These are phyloP conservation scores for Teratosphaeria epicoccoides DNA, from an alignment of 2,329 filamentous ascomycete genomes.

Conservation along the genomic window DNA sequence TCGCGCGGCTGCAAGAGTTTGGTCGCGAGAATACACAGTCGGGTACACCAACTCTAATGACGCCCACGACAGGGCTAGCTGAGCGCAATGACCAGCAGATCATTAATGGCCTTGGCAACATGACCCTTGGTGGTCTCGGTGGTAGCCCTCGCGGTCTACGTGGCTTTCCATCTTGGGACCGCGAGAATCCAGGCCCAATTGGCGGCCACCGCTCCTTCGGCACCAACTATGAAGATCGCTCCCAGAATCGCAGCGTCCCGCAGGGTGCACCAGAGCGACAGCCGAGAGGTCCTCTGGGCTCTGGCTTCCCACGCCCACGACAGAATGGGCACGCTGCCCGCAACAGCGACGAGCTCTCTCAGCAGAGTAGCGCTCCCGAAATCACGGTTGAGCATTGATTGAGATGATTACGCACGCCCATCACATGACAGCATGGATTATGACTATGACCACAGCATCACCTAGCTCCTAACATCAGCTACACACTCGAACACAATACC, in stretches of 20 bases:
- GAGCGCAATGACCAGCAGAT: constrained; percentile 34
- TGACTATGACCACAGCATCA: constrained; percentile 2
- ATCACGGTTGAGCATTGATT: constrained; percentile 52
- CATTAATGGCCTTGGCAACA: constrained; percentile 52
- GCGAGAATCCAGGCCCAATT: constrained; percentile 48
- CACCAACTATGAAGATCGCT: constrained; percentile 46
- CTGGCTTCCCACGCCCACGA: constrained; percentile 45
- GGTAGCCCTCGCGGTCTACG: constrained; percentile 50
- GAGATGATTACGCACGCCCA: constrained; percentile 3
- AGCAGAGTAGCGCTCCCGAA: constrained; percentile 47
- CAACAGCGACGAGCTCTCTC: constrained; percentile 53
- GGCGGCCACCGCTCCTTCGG: constrained; percentile 55
- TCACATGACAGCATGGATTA: background rate
- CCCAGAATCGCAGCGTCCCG: constrained; percentile 35
- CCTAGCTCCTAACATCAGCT: background rate
- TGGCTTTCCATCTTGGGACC: constrained; percentile 52
- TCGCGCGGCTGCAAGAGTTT: constrained; percentile 52
- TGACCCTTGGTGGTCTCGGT: constrained; percentile 45
- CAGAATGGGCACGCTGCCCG: constrained; percentile 53
- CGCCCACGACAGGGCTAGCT: constrained; percentile 38
- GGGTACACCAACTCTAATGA: constrained; percentile 54
- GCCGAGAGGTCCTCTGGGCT: constrained; percentile 49
- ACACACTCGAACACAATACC: background rate
- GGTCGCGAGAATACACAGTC: constrained; percentile 46
- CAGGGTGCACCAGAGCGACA: constrained; percentile 45